Base-by-base conservation (phyloP, 1,284 basidiomycete genomes). In the Cryptococcus hybrid region DNA sequence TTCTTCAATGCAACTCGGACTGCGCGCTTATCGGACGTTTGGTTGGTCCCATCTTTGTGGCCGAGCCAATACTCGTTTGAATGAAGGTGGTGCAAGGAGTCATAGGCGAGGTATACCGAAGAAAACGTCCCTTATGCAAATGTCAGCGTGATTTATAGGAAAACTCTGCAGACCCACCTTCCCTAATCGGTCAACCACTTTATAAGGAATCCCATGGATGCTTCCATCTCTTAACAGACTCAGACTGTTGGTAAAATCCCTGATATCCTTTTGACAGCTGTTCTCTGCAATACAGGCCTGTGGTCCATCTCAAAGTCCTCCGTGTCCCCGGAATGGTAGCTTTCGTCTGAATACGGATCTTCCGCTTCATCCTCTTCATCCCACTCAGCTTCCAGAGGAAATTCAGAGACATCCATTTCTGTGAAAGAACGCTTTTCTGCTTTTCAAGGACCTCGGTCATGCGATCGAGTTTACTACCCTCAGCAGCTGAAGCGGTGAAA, bases 101-200 rank as follows among this genome's bases (percentile, higher is more conserved):
- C 95, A 64, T 94, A 79, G 0, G 94, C 95, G 70, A 99, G 97
- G 83, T 98, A 99, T 8, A 99, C 95, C 7, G 93, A 94, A 0
- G 95, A 98, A 78, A 99, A 99, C 2, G 95, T 99, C 30, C 95
- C 92, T 83, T 54, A 12, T 11, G n/a, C 36, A 40, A n/a, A 15
- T n/a, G 51, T 59, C 35, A 45, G 53, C 36, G 30, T 7, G n/a
- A 37, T 35, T 8, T 39, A 11, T 44, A 30, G 47, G 37, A 44
- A 55, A 55, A 37, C 35, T 5, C n/a, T 34, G 7, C 13, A 38
- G 35, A 61, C 78, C 55, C 53, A 81, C 82, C 84, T 61, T 95
- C 97, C 95, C 95, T 0, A 99, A 84, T 5, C 93, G 84, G 79
- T 98, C 95, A 34, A 98, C 79, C 30, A 98, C 82, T 58, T 82